These are phyloP conservation scores for Penicillium digitatum DNA, from an alignment of 2,329 filamentous ascomycete species.

Conservation along the genomic window DNA sequence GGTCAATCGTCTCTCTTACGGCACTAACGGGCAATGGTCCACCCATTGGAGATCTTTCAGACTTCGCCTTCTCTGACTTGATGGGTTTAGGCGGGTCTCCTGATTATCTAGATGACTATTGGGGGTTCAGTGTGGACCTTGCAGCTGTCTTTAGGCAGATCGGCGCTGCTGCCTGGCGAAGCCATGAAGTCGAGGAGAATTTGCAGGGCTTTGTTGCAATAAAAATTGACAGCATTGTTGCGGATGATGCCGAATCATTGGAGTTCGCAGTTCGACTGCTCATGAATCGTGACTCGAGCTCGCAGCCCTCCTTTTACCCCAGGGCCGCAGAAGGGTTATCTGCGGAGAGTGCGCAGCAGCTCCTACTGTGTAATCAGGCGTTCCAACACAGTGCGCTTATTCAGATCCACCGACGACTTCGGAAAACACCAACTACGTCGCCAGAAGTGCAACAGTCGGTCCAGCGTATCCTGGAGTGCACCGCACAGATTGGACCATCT, in stretches of 20 bases:
- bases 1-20: constrained; percentile 42
- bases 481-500: constrained; percentile 37
- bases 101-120: constrained; percentile 43
- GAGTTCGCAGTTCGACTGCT: constrained; percentile 35
- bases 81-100: constrained; percentile 17
- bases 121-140: constrained; percentile 41
- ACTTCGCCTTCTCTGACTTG: constrained; percentile 16
- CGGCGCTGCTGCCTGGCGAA: constrained; percentile 36
- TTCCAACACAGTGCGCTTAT: constrained; percentile 45
- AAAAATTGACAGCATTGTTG: constrained; percentile 20
- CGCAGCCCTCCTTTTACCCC: constrained; percentile 35
- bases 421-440: constrained; percentile 30
- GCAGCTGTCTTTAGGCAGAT: constrained; percentile 40
- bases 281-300: constrained; percentile 31
- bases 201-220: constrained; percentile 14
- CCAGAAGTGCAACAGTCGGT: constrained; percentile 36
- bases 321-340: constrained; percentile 35
- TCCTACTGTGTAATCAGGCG: constrained; percentile 41
- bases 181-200: constrained; percentile 18
- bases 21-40: constrained; percentile 40
- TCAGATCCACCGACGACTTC: constrained; percentile 41
- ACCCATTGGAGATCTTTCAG: constrained; percentile 29
- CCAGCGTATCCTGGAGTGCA: constrained; percentile 39
- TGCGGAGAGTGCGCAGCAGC: constrained; percentile 32
- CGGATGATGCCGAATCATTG: constrained; percentile 31